These are phyloP conservation scores for Pestalotiopsis fici DNA, from an alignment of 2,329 filamentous ascomycete species.

Conservation along the genomic window DNA sequence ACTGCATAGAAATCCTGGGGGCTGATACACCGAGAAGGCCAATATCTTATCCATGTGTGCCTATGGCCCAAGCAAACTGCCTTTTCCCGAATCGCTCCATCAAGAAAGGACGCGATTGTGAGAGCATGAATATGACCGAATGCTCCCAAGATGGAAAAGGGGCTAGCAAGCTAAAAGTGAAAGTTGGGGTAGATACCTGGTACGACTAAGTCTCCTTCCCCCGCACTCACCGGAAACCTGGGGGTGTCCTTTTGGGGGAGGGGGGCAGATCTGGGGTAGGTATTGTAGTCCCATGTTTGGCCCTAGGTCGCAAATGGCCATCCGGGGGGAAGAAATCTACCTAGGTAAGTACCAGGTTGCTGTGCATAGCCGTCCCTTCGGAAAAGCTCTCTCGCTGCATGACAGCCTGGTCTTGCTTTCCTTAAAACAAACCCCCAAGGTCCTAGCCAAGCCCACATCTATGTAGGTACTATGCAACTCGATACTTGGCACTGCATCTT, in stretches of 20 bases:
- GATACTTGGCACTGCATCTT: neutral
- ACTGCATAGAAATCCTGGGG: neutral
- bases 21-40: neutral
- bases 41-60: neutral
- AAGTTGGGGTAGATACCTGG: too few relatives aligned
- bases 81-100: neutral
- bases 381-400: neutral
- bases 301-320: neutral
- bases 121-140: too few relatives aligned
- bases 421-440: neutral
- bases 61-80: neutral
- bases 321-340: neutral
- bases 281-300: neutral
- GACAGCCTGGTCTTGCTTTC: neutral
- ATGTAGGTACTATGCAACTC: too few relatives aligned
- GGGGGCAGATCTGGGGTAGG: neutral
- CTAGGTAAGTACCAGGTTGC: neutral
- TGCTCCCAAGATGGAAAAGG: too few relatives aligned
- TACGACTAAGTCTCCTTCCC: too few relatives aligned
- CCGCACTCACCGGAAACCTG: neutral
- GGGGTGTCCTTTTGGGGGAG: neutral
- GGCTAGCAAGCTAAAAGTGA: neutral
- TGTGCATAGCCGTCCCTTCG: neutral
- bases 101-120: too few relatives aligned
- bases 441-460: too few relatives aligned